Percentiles rank a stretch among this genome's conserved stretches.
Conservation (phyloP, 2,329 filamentous ascomycete genomes). For the Periconia digitata region DNA sequence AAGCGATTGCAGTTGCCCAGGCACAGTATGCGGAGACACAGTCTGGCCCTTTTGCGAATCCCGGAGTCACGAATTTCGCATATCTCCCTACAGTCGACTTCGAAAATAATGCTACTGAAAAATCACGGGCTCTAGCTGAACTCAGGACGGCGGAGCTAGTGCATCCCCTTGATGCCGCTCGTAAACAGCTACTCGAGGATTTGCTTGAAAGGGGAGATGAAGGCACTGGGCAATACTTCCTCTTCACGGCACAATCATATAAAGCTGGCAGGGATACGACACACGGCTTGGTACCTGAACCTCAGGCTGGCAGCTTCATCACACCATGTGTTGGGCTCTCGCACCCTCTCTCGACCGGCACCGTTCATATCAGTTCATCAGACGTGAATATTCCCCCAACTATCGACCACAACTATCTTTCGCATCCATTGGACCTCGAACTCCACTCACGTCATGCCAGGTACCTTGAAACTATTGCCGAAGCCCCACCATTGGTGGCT, state of each 20-base stretch:
- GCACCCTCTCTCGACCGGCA: slow-evolving; percentile 39
- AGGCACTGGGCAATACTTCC: slow-evolving; percentile 14
- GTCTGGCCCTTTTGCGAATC: slow-evolving; percentile 7
- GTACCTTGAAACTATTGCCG: slow-evolving; percentile 37
- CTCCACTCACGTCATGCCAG: slow-evolving; percentile 39
- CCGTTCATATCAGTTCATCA: slow-evolving; percentile 31
- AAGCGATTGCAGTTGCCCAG: slow-evolving; percentile 7
- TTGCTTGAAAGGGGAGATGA: slow-evolving; percentile 28
- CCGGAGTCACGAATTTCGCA: slow-evolving; percentile 6
- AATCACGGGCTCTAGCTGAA: background rate
- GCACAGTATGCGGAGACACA: slow-evolving; percentile 5
- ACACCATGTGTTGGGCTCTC: slow-evolving; percentile 11
- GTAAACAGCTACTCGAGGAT: slow-evolving; percentile 12
- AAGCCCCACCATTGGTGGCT: slow-evolving; percentile 32
- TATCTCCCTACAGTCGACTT: slow-evolving; percentile 14
- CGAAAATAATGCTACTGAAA: background rate
- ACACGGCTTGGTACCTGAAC: slow-evolving; percentile 20
- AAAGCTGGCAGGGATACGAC: slow-evolving; percentile 46
- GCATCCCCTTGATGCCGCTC: slow-evolving; percentile 29
- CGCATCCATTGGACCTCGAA: slow-evolving; percentile 45
- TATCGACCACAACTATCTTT: slow-evolving; percentile 46
- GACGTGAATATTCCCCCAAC: slow-evolving; percentile 33
- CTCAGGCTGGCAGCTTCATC: slow-evolving; percentile 15
- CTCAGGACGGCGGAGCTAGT: background rate
- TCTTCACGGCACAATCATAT: slow-evolving; percentile 32